phyloP scores from a whole-genome alignment of 352 stramenopile species.

The Phytophthora syringae region DNA sequence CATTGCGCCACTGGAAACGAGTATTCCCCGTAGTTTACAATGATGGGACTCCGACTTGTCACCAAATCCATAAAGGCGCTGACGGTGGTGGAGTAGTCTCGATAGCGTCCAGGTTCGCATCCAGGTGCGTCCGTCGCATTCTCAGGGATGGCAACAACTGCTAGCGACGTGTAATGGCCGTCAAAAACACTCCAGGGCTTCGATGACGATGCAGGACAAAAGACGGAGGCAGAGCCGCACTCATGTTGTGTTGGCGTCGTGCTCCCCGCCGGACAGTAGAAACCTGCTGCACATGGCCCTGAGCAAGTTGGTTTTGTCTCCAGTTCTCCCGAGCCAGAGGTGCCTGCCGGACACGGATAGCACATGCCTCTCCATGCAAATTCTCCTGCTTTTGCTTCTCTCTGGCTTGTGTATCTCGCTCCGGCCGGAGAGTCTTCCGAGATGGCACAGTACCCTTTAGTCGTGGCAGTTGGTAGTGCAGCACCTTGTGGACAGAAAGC shows the following conservation, averaged over 20 bases:
- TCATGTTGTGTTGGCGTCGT: constrained; percentile 46
- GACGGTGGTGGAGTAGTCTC: constrained; percentile 25
- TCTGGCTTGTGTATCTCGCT: constrained; percentile 37
- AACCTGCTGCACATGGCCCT: no score
- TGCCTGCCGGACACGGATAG: constrained; percentile 68
- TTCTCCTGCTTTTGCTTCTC: constrained; percentile 46
- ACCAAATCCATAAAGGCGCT: constrained; percentile 49
- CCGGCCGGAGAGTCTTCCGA: not conserved
- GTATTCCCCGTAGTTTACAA: constrained; percentile 67
- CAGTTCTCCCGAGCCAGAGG: constrained; percentile 50
- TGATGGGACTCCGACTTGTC: constrained; percentile 50
- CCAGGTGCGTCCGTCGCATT: constrained; percentile 21
- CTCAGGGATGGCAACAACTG: constrained; percentile 24
- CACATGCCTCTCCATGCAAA: constrained; percentile 68
- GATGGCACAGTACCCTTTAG: constrained; percentile 45
- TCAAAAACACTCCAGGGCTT: constrained; percentile 29
- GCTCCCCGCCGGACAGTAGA: no score
- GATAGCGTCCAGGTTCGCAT: constrained; percentile 34
- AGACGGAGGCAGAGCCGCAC: constrained; percentile 55
- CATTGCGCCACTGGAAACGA: constrained; percentile 65
- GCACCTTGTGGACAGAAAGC: constrained; percentile 53
- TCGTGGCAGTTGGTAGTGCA: constrained; percentile 18
- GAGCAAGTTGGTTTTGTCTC: constrained; percentile 58
- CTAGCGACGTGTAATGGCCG: constrained; percentile 62
- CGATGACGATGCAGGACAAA: constrained; percentile 49